phyloP scores from a whole-genome alignment of 1,284 basidiomycete species.

The Hypsizygus ulmarius region DNA sequence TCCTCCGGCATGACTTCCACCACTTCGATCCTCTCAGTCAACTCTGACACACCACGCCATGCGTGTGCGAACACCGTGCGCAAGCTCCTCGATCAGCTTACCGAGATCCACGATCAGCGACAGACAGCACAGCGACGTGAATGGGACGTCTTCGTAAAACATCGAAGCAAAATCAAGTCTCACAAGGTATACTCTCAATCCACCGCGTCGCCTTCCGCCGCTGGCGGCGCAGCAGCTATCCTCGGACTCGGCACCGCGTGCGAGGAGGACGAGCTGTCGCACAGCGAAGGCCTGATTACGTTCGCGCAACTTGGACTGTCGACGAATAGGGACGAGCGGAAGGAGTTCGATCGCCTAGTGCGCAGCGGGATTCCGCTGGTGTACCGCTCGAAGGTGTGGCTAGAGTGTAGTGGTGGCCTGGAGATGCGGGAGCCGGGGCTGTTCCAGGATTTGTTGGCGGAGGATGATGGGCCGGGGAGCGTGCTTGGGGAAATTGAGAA shows the following conservation, averaged over 20 bases:
- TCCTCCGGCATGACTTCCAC: slow-evolving; percentile 31
- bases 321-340: slow-evolving; percentile 73
- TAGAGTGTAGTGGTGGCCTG: slow-evolving; percentile 89
- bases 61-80: slow-evolving; percentile 77
- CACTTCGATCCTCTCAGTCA: slow-evolving; percentile 55
- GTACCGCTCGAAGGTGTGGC: slow-evolving; percentile 87
- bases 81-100: slow-evolving; percentile 76
- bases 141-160: slow-evolving; percentile 88
- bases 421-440: slow-evolving; percentile 92
- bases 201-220: slow-evolving; percentile 26
- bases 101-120: slow-evolving; percentile 81
- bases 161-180: slow-evolving; percentile 50
- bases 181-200: slow-evolving; percentile 30
- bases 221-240: slow-evolving; percentile 52
- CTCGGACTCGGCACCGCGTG: slow-evolving; percentile 62
- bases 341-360: slow-evolving; percentile 78
- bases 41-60: slow-evolving; percentile 60
- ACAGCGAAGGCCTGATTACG: slow-evolving; percentile 79
- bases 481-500: slow-evolving; percentile 90
- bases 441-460: slow-evolving; percentile 80
- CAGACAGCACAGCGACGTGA: slow-evolving; percentile 74
- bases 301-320: slow-evolving; percentile 84
- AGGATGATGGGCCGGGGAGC: slow-evolving; percentile 51
- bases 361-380: slow-evolving; percentile 84
- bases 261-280: slow-evolving; percentile 67